phyloP scores from a whole-genome alignment of 768 basidiomycete genomes.

The Clathrus columnatus region DNA sequence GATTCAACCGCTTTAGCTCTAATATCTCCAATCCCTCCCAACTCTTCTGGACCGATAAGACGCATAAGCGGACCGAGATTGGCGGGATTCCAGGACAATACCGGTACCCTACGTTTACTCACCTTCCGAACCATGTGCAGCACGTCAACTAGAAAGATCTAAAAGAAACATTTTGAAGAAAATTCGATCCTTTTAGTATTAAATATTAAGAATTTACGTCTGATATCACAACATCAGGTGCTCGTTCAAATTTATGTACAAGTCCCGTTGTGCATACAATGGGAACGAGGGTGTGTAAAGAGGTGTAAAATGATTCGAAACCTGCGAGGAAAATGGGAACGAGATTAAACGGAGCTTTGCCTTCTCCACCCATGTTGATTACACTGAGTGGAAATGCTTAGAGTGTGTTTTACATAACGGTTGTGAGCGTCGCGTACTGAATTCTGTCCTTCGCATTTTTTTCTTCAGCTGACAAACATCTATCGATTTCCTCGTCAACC shows the following conservation, averaged over 20 bases:
- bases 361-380: no score
- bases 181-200: neutral
- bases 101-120: neutral
- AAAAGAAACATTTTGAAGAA: neutral
- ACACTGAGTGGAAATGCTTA: no score
- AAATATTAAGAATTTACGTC: neutral
- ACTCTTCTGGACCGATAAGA: neutral
- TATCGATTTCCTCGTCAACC: no score
- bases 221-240: neutral
- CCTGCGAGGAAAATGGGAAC: neutral
- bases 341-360: no score
- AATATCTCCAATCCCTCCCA: neutral
- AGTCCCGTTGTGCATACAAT: neutral
- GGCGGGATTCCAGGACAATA: neutral
- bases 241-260: neutral
- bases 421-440: no score
- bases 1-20: neutral
- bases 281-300: neutral
- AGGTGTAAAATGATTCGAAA: neutral
- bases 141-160: neutral
- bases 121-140: neutral
- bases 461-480: no score
- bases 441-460: no score
- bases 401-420: no score
- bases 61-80: neutral